These are phyloP conservation scores for Trametopsis cervina DNA, from an alignment of 768 basidiomycete species.

Conservation along the genomic window DNA sequence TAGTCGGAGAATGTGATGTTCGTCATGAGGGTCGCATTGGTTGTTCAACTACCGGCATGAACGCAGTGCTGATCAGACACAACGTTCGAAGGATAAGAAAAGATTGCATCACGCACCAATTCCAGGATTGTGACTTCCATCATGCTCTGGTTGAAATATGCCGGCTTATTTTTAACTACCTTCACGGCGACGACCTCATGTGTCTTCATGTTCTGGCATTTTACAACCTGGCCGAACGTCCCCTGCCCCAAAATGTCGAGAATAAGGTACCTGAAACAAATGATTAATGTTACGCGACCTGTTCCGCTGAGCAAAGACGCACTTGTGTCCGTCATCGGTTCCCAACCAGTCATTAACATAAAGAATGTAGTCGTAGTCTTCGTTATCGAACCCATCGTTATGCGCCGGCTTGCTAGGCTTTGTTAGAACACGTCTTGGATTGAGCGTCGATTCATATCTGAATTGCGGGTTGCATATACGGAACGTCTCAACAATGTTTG, in stretches of 20 bases:
- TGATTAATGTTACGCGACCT: not conserved
- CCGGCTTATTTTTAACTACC: slow-evolving; percentile 99
- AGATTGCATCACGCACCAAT: slow-evolving; percentile 51
- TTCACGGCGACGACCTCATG: slow-evolving; percentile 99
- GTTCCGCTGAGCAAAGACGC: slow-evolving; percentile 27
- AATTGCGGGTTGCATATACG: slow-evolving; percentile 92
- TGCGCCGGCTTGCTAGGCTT: slow-evolving; percentile 95
- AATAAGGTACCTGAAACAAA: slow-evolving; percentile 73
- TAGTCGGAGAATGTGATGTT: slow-evolving; percentile 93
- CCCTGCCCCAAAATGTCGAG: slow-evolving; percentile 98
- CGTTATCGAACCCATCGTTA: slow-evolving; percentile 98
- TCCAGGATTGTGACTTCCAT: slow-evolving; percentile 99
- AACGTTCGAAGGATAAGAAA: too few relatives aligned
- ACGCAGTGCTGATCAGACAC: too few relatives aligned
- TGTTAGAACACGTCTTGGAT: slow-evolving; percentile 93
- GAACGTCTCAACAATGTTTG: slow-evolving; percentile 84
- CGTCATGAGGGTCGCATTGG: slow-evolving; percentile 87
- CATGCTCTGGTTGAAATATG: slow-evolving; percentile 99
- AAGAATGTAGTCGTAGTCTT: slow-evolving; percentile 98
- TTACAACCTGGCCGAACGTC: slow-evolving; percentile 98
- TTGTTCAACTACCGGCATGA: slow-evolving; percentile 95
- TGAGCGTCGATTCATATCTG: slow-evolving; percentile 90
- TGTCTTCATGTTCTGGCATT: slow-evolving; percentile 99
- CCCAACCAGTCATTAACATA: slow-evolving; percentile 99
- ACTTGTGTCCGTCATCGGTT: slow-evolving; percentile 93